These are phyloP conservation scores for Friedmanniomyces simplex DNA, from an alignment of 495 filamentous ascomycete species.

Conservation along the genomic window DNA sequence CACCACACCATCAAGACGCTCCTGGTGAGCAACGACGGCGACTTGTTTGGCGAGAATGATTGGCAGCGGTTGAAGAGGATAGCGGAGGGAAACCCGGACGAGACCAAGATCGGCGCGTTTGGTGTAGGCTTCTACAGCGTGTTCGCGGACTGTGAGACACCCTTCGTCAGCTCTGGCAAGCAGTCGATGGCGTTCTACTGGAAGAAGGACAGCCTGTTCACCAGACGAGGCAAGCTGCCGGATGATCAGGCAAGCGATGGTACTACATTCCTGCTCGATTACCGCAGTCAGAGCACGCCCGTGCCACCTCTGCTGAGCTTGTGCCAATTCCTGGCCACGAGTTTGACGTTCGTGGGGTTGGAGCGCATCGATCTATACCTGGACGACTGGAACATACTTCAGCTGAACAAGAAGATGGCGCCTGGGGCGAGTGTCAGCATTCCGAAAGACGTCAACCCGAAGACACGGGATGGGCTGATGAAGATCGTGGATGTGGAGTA, in stretches of 20 bases:
- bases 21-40: slow-evolving; percentile 81
- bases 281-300: slow-evolving; percentile 74
- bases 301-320: slow-evolving; percentile 75
- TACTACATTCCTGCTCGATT: slow-evolving; percentile 87
- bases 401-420: slow-evolving; percentile 70
- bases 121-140: slow-evolving; percentile 98
- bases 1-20: slow-evolving; percentile 76
- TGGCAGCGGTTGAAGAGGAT: slow-evolving; percentile 93
- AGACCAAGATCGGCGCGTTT: slow-evolving; percentile 97
- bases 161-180: slow-evolving; percentile 82
- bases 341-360: slow-evolving; percentile 88
- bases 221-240: slow-evolving; percentile 62
- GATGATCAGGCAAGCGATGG: slow-evolving; percentile 47
- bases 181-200: slow-evolving; percentile 98
- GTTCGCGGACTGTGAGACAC: slow-evolving; percentile 95
- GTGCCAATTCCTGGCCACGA: slow-evolving; percentile 84
- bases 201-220: slow-evolving; percentile 92
- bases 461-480: slow-evolving; percentile 77
- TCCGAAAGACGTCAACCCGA: slow-evolving; percentile 68
- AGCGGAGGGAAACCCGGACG: slow-evolving; percentile 95
- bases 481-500: slow-evolving; percentile 60
- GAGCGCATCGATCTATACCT: slow-evolving; percentile 81
- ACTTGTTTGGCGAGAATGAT: slow-evolving; percentile 73
- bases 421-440: slow-evolving; percentile 62
- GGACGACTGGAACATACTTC: slow-evolving; percentile 72